A percentile compares a stretch with the other conserved stretches of the same genome.
phyloP scores from a whole-genome alignment of 805 yeast species.

The Metschnikowia kofuensis region DNA sequence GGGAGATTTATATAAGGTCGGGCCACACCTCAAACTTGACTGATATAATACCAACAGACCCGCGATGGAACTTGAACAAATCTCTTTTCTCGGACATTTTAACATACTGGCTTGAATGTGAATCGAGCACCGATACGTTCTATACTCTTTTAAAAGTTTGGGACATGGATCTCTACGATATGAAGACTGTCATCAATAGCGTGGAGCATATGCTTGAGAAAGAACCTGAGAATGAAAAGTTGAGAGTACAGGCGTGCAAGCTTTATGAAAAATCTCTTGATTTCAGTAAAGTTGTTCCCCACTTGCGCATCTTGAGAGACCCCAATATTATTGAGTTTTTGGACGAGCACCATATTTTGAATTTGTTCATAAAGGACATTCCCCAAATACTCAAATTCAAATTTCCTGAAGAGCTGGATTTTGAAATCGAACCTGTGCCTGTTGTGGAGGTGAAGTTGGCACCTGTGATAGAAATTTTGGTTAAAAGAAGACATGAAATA shows the following conservation, averaged over 20 bases:
- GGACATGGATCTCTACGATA: conserved; percentile 55
- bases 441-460: conserved; percentile 37
- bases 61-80: conserved; percentile 32
- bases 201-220: conserved; percentile 47
- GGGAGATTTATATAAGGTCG: conserved; percentile 48
- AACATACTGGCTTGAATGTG: conserved; percentile 38
- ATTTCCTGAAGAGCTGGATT: conserved; percentile 32
- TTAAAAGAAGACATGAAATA: conserved; percentile 64
- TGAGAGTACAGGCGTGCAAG: conserved; percentile 47
- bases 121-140: conserved; percentile 28
- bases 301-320: conserved; percentile 57
- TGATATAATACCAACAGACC: conserved; percentile 51
- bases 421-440: conserved; percentile 39
- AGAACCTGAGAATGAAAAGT: conserved; percentile 9
- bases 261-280: conserved; percentile 57
- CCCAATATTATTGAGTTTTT: conserved; percentile 54
- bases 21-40: conserved; percentile 48
- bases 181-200: conserved; percentile 37
- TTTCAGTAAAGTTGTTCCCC: conserved; percentile 61
- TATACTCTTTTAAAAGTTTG: conserved; percentile 48
- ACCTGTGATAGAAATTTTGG: conserved; percentile 52
- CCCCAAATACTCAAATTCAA: conserved; percentile 50
- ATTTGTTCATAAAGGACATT: conserved; percentile 44
- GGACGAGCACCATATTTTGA: conserved; percentile 59
- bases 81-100: conserved; percentile 43